These are phyloP conservation scores for Neonothopanus nambi DNA, from an alignment of 1,284 basidiomycete genomes.

Conservation along the genomic window DNA sequence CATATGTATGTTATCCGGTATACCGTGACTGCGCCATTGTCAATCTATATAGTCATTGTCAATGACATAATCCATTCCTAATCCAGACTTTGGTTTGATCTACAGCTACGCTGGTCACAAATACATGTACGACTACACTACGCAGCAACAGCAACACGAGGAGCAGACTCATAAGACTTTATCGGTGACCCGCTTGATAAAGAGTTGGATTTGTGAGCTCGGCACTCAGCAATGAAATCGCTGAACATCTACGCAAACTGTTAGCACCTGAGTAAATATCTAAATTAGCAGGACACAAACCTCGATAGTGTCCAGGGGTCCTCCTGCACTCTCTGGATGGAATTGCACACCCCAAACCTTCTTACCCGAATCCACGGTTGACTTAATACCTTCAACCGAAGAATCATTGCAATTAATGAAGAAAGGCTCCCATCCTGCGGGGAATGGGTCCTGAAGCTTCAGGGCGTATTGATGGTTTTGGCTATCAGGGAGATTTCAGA, in stretches of 20 bases:
- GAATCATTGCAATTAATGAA: conserved; percentile 99
- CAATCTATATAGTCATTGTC: not conserved
- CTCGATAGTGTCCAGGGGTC: conserved; percentile 92
- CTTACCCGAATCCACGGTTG: conserved; percentile 82
- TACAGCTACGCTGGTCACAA: too few relatives aligned
- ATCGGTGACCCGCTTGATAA: conserved; percentile 24
- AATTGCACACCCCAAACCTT: conserved; percentile 96
- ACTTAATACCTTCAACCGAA: conserved; percentile 97
- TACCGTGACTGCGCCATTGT: too few relatives aligned
- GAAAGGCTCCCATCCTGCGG: conserved; percentile 93
- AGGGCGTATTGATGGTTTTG: conserved; percentile 98
- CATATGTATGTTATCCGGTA: too few relatives aligned
- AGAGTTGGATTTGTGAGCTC: conserved; percentile 46
- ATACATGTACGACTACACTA: too few relatives aligned
- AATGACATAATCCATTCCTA: conserved; percentile 4
- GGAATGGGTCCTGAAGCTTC: conserved; percentile 90
- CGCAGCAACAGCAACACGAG: conserved; percentile 10
- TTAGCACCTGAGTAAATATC: not conserved
- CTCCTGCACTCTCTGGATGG: conserved; percentile 93
- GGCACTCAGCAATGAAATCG: conserved; percentile 85
- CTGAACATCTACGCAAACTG: conserved; percentile 77
- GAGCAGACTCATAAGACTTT: conserved; percentile 18
- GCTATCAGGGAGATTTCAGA: conserved; percentile 38
- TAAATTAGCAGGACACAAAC: conserved; percentile 38
- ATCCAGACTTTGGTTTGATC: too few relatives aligned